phyloP scores from a whole-genome alignment of 257 asterid species.

The Penstemon barbatus region DNA sequence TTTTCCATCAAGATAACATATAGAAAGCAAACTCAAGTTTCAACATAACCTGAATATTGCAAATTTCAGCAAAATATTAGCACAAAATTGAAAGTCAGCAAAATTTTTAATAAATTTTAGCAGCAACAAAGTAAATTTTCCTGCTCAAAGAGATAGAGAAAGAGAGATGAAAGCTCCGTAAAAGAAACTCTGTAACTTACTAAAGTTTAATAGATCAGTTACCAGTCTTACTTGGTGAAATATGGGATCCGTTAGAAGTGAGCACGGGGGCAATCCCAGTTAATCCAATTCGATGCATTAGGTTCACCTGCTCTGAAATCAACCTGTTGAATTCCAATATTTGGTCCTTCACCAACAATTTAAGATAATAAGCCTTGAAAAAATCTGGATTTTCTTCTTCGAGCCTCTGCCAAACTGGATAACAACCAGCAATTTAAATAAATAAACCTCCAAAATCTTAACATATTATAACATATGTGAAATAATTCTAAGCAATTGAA shows the following conservation, averaged over 20 bases:
- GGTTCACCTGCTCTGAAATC: conserved; percentile 49
- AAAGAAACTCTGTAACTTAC: background rate
- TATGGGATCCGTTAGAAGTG: background rate
- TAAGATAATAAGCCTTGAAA: conserved; percentile 55
- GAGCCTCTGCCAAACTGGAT: conserved; percentile 70
- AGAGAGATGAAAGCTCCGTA: no score
- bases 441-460: background rate
- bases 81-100: no score
- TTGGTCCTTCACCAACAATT: conserved; percentile 57
- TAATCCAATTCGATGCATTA: conserved; percentile 25
- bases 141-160: no score
- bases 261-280: conserved; percentile 22
- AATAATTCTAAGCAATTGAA: no score
- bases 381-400: conserved; percentile 61
- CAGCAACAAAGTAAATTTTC: background rate
- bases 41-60: no score
- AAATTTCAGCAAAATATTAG: no score
- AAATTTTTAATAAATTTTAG: background rate
- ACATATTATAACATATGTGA: background rate
- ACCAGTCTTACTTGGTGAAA: conserved; percentile 38
- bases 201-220: background rate
- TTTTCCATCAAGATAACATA: no score
- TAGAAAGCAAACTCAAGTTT: no score
- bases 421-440: conserved; percentile 8
- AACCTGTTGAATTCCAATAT: conserved; percentile 59